These are phyloP conservation scores for Kwoniella heveanensis DNA, from an alignment of 768 basidiomycete species.

Conservation along the genomic window DNA sequence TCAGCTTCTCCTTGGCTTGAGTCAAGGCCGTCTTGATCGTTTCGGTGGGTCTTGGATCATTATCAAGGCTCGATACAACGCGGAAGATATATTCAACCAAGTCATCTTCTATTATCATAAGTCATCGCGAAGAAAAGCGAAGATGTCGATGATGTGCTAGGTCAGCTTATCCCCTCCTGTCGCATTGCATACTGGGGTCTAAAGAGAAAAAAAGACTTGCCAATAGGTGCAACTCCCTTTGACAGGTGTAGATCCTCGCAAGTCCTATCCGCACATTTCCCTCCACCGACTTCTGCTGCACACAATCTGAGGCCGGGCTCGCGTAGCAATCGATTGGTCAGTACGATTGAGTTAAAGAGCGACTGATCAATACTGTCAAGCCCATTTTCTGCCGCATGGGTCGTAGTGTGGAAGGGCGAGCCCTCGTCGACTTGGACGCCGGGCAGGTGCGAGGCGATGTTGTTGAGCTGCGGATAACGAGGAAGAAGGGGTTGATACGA, in stretches of 20 bases:
- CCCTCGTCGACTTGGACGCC: constrained; percentile 1
- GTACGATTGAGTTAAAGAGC: constrained; percentile 37
- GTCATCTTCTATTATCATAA: constrained; percentile 29
- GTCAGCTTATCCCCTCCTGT: constrained; percentile 2
- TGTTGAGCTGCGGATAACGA: constrained; percentile 39
- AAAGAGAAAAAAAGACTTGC: constrained; percentile 17
- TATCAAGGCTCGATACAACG: not conserved
- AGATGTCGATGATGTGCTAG: not conserved
- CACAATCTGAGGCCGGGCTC: constrained; percentile 36
- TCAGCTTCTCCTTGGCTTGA: not conserved
- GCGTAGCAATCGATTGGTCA: constrained; percentile 33
- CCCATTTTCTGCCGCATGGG: not conserved
- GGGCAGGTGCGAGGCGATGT: not conserved
- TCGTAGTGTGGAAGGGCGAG: not conserved
- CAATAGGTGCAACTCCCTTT: constrained; percentile 29
- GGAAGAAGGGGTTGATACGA: constrained; percentile 31
- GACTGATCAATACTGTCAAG: constrained; percentile 7
- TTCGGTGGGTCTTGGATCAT: not conserved
- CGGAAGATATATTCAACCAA: constrained; percentile 30
- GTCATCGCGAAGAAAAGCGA: not conserved
- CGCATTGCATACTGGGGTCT: not conserved
- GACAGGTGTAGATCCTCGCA: constrained; percentile 41
- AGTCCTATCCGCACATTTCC: constrained; percentile 40
- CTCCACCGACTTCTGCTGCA: constrained; percentile 39
- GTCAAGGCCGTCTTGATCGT: not conserved